These are phyloP conservation scores for Pharus latifolius DNA, from an alignment of 176 grass and related monocot species.

Conservation along the genomic window DNA sequence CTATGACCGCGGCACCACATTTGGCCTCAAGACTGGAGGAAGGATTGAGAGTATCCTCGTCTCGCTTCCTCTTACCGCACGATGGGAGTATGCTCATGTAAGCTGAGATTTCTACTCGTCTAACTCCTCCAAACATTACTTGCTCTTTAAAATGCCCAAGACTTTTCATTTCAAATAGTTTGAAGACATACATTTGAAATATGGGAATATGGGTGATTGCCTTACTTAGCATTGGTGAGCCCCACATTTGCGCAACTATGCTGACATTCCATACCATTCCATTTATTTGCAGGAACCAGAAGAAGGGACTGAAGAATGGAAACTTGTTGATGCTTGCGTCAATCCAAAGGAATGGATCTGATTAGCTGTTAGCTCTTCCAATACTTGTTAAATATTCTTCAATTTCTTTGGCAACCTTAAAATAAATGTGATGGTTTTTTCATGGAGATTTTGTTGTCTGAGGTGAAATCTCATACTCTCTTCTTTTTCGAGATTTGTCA, in stretches of 20 bases:
- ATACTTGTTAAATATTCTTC: background rate
- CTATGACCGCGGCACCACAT: constrained; percentile 73
- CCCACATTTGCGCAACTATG: background rate
- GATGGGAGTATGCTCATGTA: constrained; percentile 84
- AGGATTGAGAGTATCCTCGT: constrained; percentile 80
- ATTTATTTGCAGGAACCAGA: constrained; percentile 56
- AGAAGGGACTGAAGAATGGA: constrained; percentile 82
- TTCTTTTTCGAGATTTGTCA: too few species aligned
- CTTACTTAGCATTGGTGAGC: background rate
- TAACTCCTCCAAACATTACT: background rate
- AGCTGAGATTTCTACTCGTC: background rate
- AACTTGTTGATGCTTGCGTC: constrained; percentile 78
- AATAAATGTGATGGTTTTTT: too few species aligned
- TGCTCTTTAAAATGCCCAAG: background rate
- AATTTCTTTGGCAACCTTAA: too few species aligned
- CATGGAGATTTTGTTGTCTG: too few species aligned
- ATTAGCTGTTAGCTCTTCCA: background rate
- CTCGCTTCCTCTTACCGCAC: constrained; percentile 55
- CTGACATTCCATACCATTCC: background rate
- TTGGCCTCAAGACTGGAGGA: constrained; percentile 70
- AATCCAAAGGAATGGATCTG: constrained; percentile 93
- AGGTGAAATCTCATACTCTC: too few species aligned
- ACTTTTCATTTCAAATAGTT: background rate
- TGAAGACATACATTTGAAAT: background rate
- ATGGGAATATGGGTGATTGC: background rate